phyloP scores from a whole-genome alignment of 1,284 basidiomycete species.

The Phaffia rhodozyma region DNA sequence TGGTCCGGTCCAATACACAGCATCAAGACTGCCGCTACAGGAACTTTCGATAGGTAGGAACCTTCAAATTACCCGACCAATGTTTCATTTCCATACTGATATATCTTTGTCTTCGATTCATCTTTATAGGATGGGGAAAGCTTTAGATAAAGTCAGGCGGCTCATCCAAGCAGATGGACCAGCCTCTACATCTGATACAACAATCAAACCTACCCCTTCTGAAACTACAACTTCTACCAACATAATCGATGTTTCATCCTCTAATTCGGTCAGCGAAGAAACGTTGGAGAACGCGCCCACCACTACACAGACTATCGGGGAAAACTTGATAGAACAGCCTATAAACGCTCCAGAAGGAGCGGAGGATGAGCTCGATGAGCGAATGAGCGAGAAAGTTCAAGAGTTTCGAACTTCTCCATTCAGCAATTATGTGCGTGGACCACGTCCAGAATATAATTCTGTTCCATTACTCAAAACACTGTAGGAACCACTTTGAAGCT shows the following conservation, averaged over 20 bases:
- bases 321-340: too few species aligned
- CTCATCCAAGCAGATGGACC: constrained; percentile 23
- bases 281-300: too few species aligned
- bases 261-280: too few species aligned
- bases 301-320: too few species aligned
- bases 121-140: constrained; percentile 61
- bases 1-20: constrained; percentile 22
- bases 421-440: constrained; percentile 1
- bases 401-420: neutral
- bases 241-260: too few species aligned
- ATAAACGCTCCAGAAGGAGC: too few species aligned
- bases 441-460: constrained; percentile 34
- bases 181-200: neutral
- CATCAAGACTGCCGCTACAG: constrained; percentile 82
- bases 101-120: neutral
- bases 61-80: neutral
- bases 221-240: too few species aligned
- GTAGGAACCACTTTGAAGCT: neutral
- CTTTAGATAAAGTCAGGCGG: constrained; percentile 53
- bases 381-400: too few species aligned
- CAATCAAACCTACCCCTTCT: neutral
- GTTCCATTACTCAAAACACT: constrained; percentile 29
- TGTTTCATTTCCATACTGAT: neutral
- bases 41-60: constrained; percentile 71
- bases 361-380: too few species aligned